These are phyloP conservation scores for Sungouiella blattae DNA, from an alignment of 805 yeast species.

Conservation along the genomic window DNA sequence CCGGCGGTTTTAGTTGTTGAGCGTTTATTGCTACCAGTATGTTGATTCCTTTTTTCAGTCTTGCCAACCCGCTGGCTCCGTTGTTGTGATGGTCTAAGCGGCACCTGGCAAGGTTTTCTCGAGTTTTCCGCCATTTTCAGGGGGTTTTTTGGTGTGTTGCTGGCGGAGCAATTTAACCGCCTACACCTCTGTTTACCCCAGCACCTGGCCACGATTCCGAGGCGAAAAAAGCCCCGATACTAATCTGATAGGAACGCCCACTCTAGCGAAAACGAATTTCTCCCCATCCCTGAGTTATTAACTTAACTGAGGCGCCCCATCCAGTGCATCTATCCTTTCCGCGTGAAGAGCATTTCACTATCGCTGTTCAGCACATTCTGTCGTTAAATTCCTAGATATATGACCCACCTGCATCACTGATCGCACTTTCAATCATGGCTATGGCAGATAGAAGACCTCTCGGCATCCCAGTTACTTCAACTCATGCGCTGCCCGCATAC, in stretches of 20 bases:
- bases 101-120: no score
- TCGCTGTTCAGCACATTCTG: conserved; percentile 11
- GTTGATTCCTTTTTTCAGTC: conserved; percentile 1
- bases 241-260: no score
- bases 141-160: no score
- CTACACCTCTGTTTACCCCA: no score
- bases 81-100: no score
- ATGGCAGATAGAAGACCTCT: conserved; percentile 66
- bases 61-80: no score
- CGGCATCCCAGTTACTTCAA: conserved; percentile 47
- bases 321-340: background rate
- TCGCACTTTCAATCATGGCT: conserved; percentile 41
- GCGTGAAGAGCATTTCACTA: conserved; percentile 15
- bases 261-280: no score
- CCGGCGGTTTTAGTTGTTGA: background rate
- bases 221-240: no score
- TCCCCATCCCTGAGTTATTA: conserved; percentile 6
- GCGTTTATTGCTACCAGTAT: conserved; percentile 5
- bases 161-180: no score
- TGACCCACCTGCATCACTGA: conserved; percentile 1
- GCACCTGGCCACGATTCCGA: no score
- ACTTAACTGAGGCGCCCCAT: conserved; percentile 3
- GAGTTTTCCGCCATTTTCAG: no score
- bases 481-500: conserved; percentile 44
- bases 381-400: background rate